Base-by-base conservation (phyloP, 192 early-diverging fungal species). In the Rhizophagus clarus region DNA sequence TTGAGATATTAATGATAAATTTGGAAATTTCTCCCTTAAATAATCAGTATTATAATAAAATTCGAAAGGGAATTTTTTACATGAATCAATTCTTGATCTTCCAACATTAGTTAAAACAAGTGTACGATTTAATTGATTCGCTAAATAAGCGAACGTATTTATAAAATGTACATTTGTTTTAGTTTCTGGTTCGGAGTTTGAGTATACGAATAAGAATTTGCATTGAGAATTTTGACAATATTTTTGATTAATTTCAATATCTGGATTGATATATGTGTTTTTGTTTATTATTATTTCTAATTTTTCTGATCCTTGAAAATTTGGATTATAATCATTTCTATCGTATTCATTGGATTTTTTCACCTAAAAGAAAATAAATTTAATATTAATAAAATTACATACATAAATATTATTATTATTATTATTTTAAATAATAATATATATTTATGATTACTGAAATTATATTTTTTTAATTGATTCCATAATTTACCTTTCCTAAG, bases 31-130 rank as follows among this genome's bases (percentile, higher is more conserved):
- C 9, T 72, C 37, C 7, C 8, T 28, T 10, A 72, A 28, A 20
- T 26, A 22, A 3, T 72, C 70, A 20, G 47, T 1, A 34, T 72
- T 47, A 74, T 85, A 85, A 22, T 85, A 85, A 56, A 81, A 83
- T 20, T 56, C 63, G 74, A 83, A 85, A 42, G 73, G 72, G 45
- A 83, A 72, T 20, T 67, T 45, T 5, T 72, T 51, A 69, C 84
- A 85, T 17, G 80, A 79, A 60, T 82, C 82, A 8, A 85, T 26
- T 14, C 80, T 70, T 49, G 80, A 79, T 28, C 32, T 28, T 34
- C 61, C 77, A 32, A 85, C 84, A 42, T 85, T 85, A 8, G 84
- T 82, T 22, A 85, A 68, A 7, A 85, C 80, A 6, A 85, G 29
- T 4, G 84, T 85, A 51, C 84, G 72, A 67, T 85, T 85, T 6